These are phyloP conservation scores for Bacterosira constricta DNA, from an alignment of 108 stramenopile genomes.

Conservation along the genomic window DNA sequence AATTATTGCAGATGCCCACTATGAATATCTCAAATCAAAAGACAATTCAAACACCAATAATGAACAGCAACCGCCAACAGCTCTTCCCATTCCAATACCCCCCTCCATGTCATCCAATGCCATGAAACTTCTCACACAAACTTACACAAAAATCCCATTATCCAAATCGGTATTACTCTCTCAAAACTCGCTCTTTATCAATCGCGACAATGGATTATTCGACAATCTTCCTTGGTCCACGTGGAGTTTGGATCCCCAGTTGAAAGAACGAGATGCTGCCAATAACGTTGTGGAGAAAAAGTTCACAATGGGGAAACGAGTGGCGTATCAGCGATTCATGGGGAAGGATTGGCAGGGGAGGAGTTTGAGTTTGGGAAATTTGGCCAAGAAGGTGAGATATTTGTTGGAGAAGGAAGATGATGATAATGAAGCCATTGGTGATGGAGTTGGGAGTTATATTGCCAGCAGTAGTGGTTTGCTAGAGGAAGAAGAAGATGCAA, in stretches of 20 bases:
- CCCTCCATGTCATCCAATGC: conserved; percentile 23
- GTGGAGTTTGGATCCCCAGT: conserved; percentile 77
- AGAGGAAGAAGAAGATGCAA: conserved; percentile 32
- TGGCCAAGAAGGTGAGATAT: conserved; percentile 47
- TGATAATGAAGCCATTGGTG: background rate
- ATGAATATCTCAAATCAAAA: background rate
- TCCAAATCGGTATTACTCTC: conserved; percentile 61
- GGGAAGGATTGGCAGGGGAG: conserved; percentile 80
- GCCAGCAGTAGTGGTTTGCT: too few relatives aligned
- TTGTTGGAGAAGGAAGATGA: conserved; percentile 37
- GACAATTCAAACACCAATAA: background rate
- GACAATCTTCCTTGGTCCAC: conserved; percentile 78
- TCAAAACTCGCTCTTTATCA: conserved; percentile 63
- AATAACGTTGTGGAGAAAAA: conserved; percentile 62
- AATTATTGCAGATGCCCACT: conserved; percentile 3
- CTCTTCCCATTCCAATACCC: conserved; percentile 26
- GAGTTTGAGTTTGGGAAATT: conserved; percentile 58
- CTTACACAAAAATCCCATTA: conserved; percentile 44
- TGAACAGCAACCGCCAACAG: background rate
- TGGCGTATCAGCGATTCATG: conserved; percentile 84
- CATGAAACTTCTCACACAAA: conserved; percentile 52
- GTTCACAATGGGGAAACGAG: conserved; percentile 80
- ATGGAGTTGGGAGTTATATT: too few relatives aligned
- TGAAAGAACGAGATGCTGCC: conserved; percentile 74
- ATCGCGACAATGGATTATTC: conserved; percentile 74